A percentile compares a stretch with the other conserved stretches of the same genome.
These are phyloP conservation scores for Fusarium pininemorale DNA, from an alignment of 2,329 filamentous ascomycete genomes.

Conservation along the genomic window DNA sequence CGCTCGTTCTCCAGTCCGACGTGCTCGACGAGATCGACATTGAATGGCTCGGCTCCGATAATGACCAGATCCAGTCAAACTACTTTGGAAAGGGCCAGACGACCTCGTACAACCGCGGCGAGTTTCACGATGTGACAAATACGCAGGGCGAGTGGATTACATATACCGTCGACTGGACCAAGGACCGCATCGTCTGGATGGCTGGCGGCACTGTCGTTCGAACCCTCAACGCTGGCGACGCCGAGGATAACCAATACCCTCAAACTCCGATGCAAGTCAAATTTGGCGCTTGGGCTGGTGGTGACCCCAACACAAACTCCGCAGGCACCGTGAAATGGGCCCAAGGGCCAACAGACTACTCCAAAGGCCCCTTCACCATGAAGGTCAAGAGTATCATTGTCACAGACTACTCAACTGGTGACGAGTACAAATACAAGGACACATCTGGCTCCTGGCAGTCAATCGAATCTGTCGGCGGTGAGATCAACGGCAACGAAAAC, in stretches of 20 bases:
- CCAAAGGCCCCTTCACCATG: conserved; percentile 86
- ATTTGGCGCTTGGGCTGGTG: conserved; percentile 91
- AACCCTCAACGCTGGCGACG: conserved; percentile 74
- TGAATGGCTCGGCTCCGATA: conserved; percentile 89
- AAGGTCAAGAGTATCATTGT: conserved; percentile 78
- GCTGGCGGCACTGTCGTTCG: conserved; percentile 82
- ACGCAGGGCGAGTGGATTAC: conserved; percentile 83
- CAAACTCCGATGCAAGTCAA: conserved; percentile 97
- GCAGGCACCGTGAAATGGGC: conserved; percentile 91
- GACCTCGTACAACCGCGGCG: conserved; percentile 85
- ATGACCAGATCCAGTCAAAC: conserved; percentile 87
- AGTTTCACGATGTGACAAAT: conserved; percentile 73
- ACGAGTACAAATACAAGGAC: conserved; percentile 83
- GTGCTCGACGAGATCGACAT: conserved; percentile 95
- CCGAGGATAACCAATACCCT: conserved; percentile 80
- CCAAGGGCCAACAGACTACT: conserved; percentile 84
- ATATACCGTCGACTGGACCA: conserved; percentile 93
- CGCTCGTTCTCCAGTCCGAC: conserved; percentile 90
- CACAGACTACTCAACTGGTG: conserved; percentile 93
- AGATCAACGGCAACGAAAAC: conserved; percentile 74
- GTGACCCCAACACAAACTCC: conserved; percentile 77
- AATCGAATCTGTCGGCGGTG: conserved; percentile 82
- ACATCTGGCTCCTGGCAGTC: conserved; percentile 81
- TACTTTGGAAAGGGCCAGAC: conserved; percentile 96
- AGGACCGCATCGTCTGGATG: conserved; percentile 84